Evolutionary conservation across 2,329 filamentous ascomycete genomes (phyloP).

Genomic region (Capronia americana): DNA sequence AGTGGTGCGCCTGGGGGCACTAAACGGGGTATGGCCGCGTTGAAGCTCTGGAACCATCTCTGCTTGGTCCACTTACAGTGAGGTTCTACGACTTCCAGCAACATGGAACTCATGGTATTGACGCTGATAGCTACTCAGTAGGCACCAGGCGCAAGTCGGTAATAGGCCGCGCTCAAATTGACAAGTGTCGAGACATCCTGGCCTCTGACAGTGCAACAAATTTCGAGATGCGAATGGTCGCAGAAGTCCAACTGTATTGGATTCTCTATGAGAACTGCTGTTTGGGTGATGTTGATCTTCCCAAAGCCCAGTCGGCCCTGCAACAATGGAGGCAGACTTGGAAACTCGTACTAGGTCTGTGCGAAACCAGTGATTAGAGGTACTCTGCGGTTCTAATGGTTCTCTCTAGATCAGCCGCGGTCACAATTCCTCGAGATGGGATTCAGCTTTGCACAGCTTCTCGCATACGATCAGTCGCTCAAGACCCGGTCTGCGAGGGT

Average conservation of each 20-base stretch:
- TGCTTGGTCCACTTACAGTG: constrained; percentile 54
- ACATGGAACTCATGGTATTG: not conserved
- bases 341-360: constrained; percentile 48
- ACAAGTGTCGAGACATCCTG: constrained; percentile 48
- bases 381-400: not conserved
- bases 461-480: constrained; percentile 51
- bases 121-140: constrained; percentile 48
- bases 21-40: constrained; percentile 40
- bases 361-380: not conserved
- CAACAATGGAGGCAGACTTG: constrained; percentile 50
- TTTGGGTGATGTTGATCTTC: constrained; percentile 45
- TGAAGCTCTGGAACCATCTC: constrained; percentile 54
- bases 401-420: constrained; percentile 48
- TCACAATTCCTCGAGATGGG: constrained; percentile 57
- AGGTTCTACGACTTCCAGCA: constrained; percentile 14
- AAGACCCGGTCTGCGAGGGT: constrained; percentile 46
- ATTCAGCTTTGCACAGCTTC: constrained; percentile 53
- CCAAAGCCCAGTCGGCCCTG: constrained; percentile 45
- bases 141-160: constrained; percentile 51
- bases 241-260: constrained; percentile 55
- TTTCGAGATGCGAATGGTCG: constrained; percentile 56
- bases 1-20: constrained; percentile 33
- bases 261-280: constrained; percentile 51
- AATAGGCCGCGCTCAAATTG: constrained; percentile 48
- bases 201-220: constrained; percentile 50